Evolutionary conservation across 2,329 filamentous ascomycete genomes (phyloP).

Genomic region (Phialophora macrospora): DNA sequence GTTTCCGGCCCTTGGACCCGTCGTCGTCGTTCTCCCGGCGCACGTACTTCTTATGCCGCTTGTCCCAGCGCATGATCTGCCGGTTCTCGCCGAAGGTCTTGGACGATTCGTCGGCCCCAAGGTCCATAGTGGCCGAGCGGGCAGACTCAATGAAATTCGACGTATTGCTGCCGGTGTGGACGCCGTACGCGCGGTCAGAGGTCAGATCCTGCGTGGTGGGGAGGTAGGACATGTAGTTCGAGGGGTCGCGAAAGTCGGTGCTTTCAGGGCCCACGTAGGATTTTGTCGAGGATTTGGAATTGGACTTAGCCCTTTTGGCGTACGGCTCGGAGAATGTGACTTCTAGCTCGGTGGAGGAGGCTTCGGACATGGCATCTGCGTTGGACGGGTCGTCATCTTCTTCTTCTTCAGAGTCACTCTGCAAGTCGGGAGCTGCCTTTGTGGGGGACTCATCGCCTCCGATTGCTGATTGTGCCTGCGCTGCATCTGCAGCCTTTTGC

Average conservation of each 20-base stretch:
- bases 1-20: conserved; percentile 69
- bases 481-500: conserved; percentile 43
- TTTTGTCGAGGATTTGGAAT: conserved; percentile 45
- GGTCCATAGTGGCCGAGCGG: conserved; percentile 82
- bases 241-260: conserved; percentile 74
- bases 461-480: conserved; percentile 39
- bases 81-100: conserved; percentile 79
- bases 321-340: conserved; percentile 67
- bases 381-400: conserved; percentile 22
- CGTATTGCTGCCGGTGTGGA: conserved; percentile 75
- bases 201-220: conserved; percentile 78
- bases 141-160: conserved; percentile 88
- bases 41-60: conserved; percentile 95
- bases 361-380: conserved; percentile 61
- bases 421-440: conserved; percentile 37
- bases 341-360: conserved; percentile 67
- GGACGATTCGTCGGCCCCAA: conserved; percentile 82
- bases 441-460: conserved; percentile 47
- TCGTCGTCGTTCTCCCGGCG: conserved; percentile 91
- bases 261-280: conserved; percentile 55
- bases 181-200: conserved; percentile 91
- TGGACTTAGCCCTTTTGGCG: conserved; percentile 45
- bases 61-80: conserved; percentile 90
- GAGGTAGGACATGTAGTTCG: conserved; percentile 96
- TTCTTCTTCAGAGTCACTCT: conserved; percentile 47